Evolutionary conservation across 768 basidiomycete genomes (phyloP).

Genomic region (Plicaturopsis crispa): DNA sequence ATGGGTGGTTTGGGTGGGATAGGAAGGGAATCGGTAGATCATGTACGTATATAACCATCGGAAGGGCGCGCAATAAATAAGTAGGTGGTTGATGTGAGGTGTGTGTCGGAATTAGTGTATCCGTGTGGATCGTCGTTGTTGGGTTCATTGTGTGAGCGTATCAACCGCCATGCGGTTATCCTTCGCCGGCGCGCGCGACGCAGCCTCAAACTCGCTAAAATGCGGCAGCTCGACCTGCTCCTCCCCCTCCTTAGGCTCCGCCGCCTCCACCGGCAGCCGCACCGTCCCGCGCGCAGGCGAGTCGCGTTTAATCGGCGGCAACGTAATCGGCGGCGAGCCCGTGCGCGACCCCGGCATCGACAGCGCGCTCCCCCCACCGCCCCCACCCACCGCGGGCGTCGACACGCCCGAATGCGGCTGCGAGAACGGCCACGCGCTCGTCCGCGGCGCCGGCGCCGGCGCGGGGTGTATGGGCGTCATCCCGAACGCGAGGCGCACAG

Average conservation of each 20-base stretch:
- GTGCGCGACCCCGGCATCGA: conserved; percentile 51
- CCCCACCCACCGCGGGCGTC: conserved; percentile 7
- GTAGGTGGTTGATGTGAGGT: too few relatives aligned
- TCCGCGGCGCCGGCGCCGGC: conserved; percentile 26
- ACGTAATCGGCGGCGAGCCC: conserved; percentile 62
- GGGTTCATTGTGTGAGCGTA: too few relatives aligned
- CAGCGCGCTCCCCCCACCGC: conserved; percentile 8
- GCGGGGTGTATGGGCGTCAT: conserved; percentile 69
- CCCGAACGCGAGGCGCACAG: conserved; percentile 81
- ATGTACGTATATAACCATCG: too few relatives aligned
- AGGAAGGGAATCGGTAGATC: too few relatives aligned
- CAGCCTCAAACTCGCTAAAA: conserved; percentile 60
- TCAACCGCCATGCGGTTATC: too few relatives aligned
- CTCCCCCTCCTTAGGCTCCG: conserved; percentile 7
- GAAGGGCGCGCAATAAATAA: too few relatives aligned
- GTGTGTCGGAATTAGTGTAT: too few relatives aligned
- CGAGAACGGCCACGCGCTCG: conserved; percentile 28
- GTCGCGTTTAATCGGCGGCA: conserved; percentile 52
- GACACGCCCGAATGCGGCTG: conserved; percentile 18
- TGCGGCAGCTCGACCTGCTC: conserved; percentile 49
- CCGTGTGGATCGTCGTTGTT: too few relatives aligned
- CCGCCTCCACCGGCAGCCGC: conserved; percentile 15
- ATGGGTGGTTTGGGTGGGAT: too few relatives aligned
- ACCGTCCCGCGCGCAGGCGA: conserved; percentile 14
- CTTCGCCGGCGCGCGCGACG: too few relatives aligned